Base-by-base conservation (phyloP, 148 eudicot species). In the Rhododendron vialii region DNA sequence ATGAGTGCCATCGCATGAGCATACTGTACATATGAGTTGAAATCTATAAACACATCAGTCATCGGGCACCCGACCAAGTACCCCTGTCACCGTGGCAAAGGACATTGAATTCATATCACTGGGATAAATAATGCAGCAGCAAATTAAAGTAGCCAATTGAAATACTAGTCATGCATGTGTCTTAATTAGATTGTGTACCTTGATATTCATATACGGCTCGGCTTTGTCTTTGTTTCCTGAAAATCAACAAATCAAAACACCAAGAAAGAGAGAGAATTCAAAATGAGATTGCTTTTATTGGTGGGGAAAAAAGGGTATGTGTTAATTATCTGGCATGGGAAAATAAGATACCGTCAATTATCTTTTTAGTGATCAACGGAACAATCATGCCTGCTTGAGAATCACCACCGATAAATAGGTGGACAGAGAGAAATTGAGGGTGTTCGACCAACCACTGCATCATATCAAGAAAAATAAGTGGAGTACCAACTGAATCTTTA, bases 1-100 rank as follows among this genome's bases (percentile, higher is more conserved):
- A 93, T 90, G 82, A 93, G 94, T 28, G 91, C 94, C 92, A 92
- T 90, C 78, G 91, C 65, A 48, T 91, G 92, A 88, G 93, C 93
- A 86, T 92, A 91, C 45, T 48, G 61, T 45, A 92, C 82, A 81
- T 76, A 88, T 0, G 96, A 90, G 83, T 92, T 93, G 1, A 10
- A 5, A 59, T 91, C 91, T 4, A 89, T 88, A 83, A 89, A 78
- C 11, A 10, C 12, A 85, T 93, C 96, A 3, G 94, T 92, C 15
- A 2, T 36, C 3, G 96, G 96, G 82, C 93, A 88, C 85, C 93
- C 92, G 82, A 88, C 88, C 80, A 92, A 65, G 84, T 92, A 92
- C 48, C 94, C 94, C 94, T 92, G 87, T 53, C 3, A 79, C 38
- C 74, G 10, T 33, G n/a, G 7, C 28, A 38, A 69, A 84, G 41